phyloP scores from a whole-genome alignment of 1,284 basidiomycete species.

The Takashimella koratensis region DNA sequence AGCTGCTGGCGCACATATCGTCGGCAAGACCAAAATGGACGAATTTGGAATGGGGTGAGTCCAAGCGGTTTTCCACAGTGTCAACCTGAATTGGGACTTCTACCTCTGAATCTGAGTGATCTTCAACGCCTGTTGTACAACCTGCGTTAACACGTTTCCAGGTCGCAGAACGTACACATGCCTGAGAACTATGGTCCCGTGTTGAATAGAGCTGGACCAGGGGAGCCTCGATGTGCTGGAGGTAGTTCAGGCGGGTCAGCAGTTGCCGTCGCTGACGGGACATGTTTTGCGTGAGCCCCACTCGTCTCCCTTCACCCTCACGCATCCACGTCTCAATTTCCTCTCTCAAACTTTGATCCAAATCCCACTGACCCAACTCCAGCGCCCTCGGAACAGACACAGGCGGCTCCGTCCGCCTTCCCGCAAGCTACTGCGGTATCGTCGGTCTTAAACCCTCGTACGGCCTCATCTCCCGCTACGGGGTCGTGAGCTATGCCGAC shows the following conservation, averaged over 20 bases:
- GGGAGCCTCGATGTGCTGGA: conserved; percentile 61
- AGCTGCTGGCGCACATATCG: conserved; percentile 64
- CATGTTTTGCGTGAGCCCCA: conserved; percentile 69
- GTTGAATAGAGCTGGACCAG: conserved; percentile 61
- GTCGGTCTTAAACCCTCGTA: conserved; percentile 93
- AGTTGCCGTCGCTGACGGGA: conserved; percentile 55
- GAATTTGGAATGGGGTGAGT: conserved; percentile 97
- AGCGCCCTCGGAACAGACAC: conserved; percentile 93
- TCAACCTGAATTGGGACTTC: no score
- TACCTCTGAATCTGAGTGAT: no score
- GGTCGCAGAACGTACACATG: conserved; percentile 32
- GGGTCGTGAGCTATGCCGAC: conserved; percentile 89
- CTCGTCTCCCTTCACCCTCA: neutral
- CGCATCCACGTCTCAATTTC: neutral
- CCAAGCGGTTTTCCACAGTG: no score
- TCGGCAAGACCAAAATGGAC: conserved; percentile 92
- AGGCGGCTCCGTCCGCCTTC: conserved; percentile 87
- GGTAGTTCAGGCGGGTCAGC: conserved; percentile 54
- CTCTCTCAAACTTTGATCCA: conserved; percentile 3
- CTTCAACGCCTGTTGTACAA: no score
- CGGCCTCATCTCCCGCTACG: conserved; percentile 86
- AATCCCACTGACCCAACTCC: neutral
- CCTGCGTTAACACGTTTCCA: no score
- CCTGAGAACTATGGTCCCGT: conserved; percentile 54
- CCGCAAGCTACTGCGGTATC: conserved; percentile 89